phyloP scores from a whole-genome alignment of 2,329 filamentous ascomycete genomes.

The Exophiala sp. region DNA sequence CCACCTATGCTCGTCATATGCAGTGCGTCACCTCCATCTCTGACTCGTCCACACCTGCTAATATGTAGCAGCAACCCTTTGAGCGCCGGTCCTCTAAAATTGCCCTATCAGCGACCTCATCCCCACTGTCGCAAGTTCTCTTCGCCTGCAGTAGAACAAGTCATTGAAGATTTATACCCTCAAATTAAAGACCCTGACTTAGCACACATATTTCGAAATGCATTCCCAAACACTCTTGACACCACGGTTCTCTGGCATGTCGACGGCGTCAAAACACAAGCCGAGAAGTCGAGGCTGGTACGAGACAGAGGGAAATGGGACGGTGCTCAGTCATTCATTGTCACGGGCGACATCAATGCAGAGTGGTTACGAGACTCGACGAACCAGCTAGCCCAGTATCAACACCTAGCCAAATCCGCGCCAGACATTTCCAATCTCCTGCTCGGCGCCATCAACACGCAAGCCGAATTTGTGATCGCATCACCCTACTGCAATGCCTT shows the following conservation, averaged over 20 bases:
- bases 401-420: conserved; percentile 77
- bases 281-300: conserved; percentile 37
- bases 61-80: conserved; percentile 61
- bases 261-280: conserved; percentile 48
- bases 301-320: conserved; percentile 66
- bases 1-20: conserved; percentile 28
- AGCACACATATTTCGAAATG: conserved; percentile 89
- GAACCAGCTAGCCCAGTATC: conserved; percentile 90
- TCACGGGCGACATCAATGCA: conserved; percentile 88
- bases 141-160: conserved; percentile 79
- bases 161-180: conserved; percentile 77
- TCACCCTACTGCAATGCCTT: conserved; percentile 98
- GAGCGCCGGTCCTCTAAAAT: conserved; percentile 71
- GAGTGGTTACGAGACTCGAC: conserved; percentile 88
- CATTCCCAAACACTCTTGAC: conserved; percentile 87
- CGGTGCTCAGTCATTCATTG: conserved; percentile 86
- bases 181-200: conserved; percentile 82
- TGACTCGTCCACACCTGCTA: not conserved
- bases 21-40: conserved; percentile 18
- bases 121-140: conserved; percentile 82
- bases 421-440: conserved; percentile 74
- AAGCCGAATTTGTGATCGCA: conserved; percentile 89
- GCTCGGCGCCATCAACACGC: conserved; percentile 90
- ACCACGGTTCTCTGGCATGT: conserved; percentile 88
- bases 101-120: conserved; percentile 84